These are phyloP conservation scores for Cornus kousa DNA, from an alignment of 148 eudicot genomes.

Conservation along the genomic window DNA sequence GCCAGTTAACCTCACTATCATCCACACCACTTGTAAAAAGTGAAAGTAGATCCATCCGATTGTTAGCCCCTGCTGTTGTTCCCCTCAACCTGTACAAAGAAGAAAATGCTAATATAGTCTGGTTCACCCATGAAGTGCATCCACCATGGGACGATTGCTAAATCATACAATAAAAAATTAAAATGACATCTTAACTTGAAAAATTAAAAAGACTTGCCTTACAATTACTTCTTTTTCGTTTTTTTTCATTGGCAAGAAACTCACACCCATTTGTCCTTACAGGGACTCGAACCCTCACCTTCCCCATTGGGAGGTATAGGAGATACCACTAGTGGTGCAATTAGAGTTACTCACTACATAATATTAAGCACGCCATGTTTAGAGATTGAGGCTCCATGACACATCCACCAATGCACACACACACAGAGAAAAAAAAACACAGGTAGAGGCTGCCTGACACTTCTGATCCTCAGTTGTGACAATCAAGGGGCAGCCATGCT, in stretches of 20 bases:
- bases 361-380: no score
- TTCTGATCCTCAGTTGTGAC: not conserved
- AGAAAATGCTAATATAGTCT: not conserved
- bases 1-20: conserved; percentile 49
- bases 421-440: not conserved
- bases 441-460: not conserved
- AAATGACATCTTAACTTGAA: not conserved
- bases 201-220: no score
- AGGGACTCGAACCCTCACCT: no score
- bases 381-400: not conserved
- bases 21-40: conserved; percentile 89
- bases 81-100: conserved; percentile 67
- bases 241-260: no score
- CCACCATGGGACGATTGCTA: not conserved
- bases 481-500: no score
- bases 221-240: no score
- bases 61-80: conserved; percentile 80
- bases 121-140: not conserved
- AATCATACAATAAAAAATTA: not conserved
- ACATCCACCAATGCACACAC: not conserved
- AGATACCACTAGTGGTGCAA: no score
- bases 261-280: no score
- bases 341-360: no score
- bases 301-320: no score
- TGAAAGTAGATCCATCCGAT: conserved; percentile 80